Base-by-base conservation (phyloP, 768 basidiomycete genomes). In the Boletellus emodensis region DNA sequence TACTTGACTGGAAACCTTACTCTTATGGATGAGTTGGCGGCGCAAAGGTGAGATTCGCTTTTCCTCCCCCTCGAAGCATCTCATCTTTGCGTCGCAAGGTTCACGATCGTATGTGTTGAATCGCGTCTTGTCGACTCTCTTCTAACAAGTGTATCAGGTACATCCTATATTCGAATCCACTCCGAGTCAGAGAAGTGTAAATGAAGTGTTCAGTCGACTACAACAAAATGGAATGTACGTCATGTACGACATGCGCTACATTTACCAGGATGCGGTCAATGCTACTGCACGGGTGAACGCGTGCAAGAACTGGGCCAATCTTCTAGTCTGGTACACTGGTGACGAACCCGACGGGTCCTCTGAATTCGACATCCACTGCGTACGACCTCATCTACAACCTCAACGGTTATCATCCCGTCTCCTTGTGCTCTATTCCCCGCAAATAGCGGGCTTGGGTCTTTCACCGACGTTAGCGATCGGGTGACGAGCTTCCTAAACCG, bases 161-260 rank as follows among this genome's bases (percentile, higher is more conserved):
- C 88, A 91, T 60, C 82, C 86, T 1, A 74, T 90, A n/a, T 87
- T 89, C 1, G 71, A 79, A 2, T 85, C 80, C 54, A 75, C 58
- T 76, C 84, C 60, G 76, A 28, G 76, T 77, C 72, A 5, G 67
- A 83, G 1, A 71, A 81, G 44, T 28, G 28, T 62, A 32, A 46
- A 54, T 6, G 59, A 72, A 20, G 80, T 87, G 14, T 64, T 89
- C n/a, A 77, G 85, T 59, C 72, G 75, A 33, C 85, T 88, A 80
- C 79, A 85, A 60, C 76, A 83, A 51, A 78, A 81, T 0, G 78
- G 78, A 0, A 15, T 65, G 41, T 90, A 84, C 59, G 72, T 90
- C 40, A 87, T 90, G 80, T 91, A 89, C 56, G 87, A 90, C 62
- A 88, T 91, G 88, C 78, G 87, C 53, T 73, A 67, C 78, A 75